Conservation (phyloP, 2,329 filamentous ascomycete species). For the Ceratocystis lukuohia region DNA sequence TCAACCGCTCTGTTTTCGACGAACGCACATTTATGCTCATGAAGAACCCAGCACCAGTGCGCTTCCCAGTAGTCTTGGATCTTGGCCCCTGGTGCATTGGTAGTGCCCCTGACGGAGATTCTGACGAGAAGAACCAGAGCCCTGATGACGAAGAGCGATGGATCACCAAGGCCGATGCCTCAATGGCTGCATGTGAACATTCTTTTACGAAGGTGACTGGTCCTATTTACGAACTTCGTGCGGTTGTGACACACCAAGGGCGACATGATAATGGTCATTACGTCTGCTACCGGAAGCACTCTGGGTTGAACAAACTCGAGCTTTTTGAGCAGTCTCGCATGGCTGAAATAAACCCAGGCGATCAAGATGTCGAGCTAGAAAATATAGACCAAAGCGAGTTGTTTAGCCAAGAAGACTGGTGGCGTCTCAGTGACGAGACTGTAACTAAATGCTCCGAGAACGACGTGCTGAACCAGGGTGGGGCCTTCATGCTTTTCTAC, state of each 20-base stretch:
- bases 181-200: slow-evolving; percentile 54
- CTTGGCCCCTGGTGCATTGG: slow-evolving; percentile 77
- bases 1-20: slow-evolving; percentile 86
- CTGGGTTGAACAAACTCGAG: slow-evolving; percentile 1
- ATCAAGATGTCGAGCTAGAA: slow-evolving; percentile 19
- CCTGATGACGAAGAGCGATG: slow-evolving; percentile 46
- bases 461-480: slow-evolving; percentile 58
- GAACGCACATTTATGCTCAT: slow-evolving; percentile 63
- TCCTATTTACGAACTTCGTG: slow-evolving; percentile 61
- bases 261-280: slow-evolving; percentile 94
- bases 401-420: slow-evolving; percentile 44
- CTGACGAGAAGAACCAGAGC: not conserved
- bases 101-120: slow-evolving; percentile 28
- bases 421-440: slow-evolving; percentile 78
- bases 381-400: slow-evolving; percentile 15
- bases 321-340: slow-evolving; percentile 17
- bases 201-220: slow-evolving; percentile 40
- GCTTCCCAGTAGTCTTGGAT: slow-evolving; percentile 61
- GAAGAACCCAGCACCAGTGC: slow-evolving; percentile 72
- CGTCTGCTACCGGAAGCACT: slow-evolving; percentile 69
- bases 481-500: slow-evolving; percentile 96
- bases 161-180: slow-evolving; percentile 52
- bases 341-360: slow-evolving; percentile 14
- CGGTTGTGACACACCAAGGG: slow-evolving; percentile 79
- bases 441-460: slow-evolving; percentile 63